Percentiles rank a stretch among this genome's conserved stretches.
phyloP scores from a whole-genome alignment of 495 filamentous ascomycete species.

The Penicillium taxi region DNA sequence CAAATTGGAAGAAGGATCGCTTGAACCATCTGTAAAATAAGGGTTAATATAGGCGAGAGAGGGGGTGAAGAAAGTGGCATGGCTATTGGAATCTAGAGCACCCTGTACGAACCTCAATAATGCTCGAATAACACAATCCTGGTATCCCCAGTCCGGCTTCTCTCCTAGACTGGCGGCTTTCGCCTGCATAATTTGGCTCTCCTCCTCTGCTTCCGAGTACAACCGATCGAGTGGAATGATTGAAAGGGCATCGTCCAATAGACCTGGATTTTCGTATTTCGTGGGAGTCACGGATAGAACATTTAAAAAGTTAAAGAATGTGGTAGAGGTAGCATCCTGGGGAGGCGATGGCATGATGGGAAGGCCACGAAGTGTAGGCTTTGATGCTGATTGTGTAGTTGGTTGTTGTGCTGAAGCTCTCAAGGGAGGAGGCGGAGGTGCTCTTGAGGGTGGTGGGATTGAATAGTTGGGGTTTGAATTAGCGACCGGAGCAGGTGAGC shows the following conservation, averaged over 20 bases:
- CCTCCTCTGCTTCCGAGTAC: slow-evolving; percentile 90
- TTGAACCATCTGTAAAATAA: slow-evolving; percentile 76
- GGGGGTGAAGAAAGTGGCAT: background rate
- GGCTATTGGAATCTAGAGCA: slow-evolving; percentile 3
- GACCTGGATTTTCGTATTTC: slow-evolving; percentile 93
- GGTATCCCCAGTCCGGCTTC: slow-evolving; percentile 92
- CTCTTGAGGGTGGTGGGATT: slow-evolving; percentile 36
- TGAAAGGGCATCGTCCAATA: slow-evolving; percentile 85
- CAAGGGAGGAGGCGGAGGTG: slow-evolving; percentile 30
- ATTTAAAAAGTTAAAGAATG: slow-evolving; percentile 76
- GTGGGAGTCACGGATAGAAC: slow-evolving; percentile 75
- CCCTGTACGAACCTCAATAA: slow-evolving; percentile 55
- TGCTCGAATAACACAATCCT: slow-evolving; percentile 92
- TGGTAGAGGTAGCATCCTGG: slow-evolving; percentile 61
- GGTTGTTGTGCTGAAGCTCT: slow-evolving; percentile 31
- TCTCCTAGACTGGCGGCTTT: slow-evolving; percentile 77
- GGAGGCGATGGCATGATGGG: slow-evolving; percentile 78
- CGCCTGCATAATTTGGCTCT: slow-evolving; percentile 75
- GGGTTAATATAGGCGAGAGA: slow-evolving; percentile 16
- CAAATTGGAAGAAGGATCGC: slow-evolving; percentile 87
- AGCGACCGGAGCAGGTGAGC: slow-evolving; percentile 29
- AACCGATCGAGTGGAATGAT: slow-evolving; percentile 84
- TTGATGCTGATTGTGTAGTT: slow-evolving; percentile 43
- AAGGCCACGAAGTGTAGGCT: slow-evolving; percentile 55
- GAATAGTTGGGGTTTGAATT: slow-evolving; percentile 17